Evolutionary conservation across 768 basidiomycete genomes (phyloP), one percentile per base, ranked within the genome.

Genomic region (Panus rudis): DNA sequence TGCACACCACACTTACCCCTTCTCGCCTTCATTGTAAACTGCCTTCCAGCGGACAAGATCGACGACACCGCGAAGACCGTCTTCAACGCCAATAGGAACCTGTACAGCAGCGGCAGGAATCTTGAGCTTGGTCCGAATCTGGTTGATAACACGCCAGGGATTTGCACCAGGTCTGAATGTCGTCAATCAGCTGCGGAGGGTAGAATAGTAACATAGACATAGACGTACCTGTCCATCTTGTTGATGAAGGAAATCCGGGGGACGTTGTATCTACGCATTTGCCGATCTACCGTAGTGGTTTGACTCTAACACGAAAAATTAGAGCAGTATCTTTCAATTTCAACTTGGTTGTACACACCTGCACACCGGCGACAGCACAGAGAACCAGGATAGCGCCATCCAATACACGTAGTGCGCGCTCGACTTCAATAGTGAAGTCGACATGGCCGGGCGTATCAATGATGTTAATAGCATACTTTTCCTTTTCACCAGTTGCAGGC

Each of bases 391-490:
- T 84, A 40, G 96, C 96, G 49, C 96, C 96, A 61, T 99, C 96
- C 49, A 99, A 70, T 6, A 98, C 96, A 39, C 96, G 81, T 39
- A 99, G 70, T 20, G 96, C 96, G 13, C 96, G 81, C 63, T 99
- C 96, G 6, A 99, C 96, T 64, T 99, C 96, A 52, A 99, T 98
- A 2, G 96, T 99, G 59, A 99, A 99, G 63, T 99, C 96, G 50
- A 99, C 96, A 71, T 99, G 96, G 86, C 92, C 93, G 51, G 96
- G 96, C 0, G 96, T 98, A 65, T 99, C 96, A 55, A 99, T 98
- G 46, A 99, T 98, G 62, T 99, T 99, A 59, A 98, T 79, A 8
- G 88, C 84, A 63, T 87, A 97, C 51, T 92, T 89, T 52, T 87
- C 75, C 57, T 79, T 81, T 27, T 73, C 75, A 37, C 73, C 73